Evolutionary conservation across 257 asterid genomes (phyloP).

Genomic region (Petunia axillaris): DNA sequence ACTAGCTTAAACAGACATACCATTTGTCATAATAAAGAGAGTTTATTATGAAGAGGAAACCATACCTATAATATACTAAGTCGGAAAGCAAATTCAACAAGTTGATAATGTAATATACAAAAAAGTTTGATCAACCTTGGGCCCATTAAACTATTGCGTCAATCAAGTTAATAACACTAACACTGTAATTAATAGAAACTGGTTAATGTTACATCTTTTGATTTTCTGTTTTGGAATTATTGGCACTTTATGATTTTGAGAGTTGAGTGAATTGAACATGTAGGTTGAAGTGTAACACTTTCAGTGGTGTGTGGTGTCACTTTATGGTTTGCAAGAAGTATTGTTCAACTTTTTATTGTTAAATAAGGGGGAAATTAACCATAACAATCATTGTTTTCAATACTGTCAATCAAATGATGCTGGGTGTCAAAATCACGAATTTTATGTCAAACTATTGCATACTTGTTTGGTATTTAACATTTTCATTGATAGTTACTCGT

Average conservation of each 20-base stretch:
- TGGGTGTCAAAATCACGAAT: conserved; percentile 14
- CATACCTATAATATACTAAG: background rate
- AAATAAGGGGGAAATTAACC: background rate
- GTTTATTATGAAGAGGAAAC: background rate
- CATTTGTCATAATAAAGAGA: background rate
- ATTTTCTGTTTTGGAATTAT: background rate
- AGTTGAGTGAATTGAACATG: background rate
- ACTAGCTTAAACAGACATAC: background rate
- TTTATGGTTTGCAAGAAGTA: background rate
- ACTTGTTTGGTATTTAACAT: background rate
- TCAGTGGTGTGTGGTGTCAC: background rate
- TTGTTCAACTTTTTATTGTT: background rate
- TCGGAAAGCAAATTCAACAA: background rate
- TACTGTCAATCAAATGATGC: no score
- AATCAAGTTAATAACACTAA: background rate
- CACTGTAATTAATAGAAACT: background rate
- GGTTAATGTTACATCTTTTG: background rate
- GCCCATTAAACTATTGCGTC: background rate
- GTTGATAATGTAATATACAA: background rate
- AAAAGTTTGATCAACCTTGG: background rate
- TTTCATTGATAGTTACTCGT: background rate
- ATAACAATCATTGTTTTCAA: no score
- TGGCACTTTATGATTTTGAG: background rate
- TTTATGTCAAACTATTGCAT: background rate
- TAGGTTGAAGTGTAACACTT: background rate